Evolutionary conservation across 805 yeast species (phyloP).

Genomic region (Metschnikowia peoriensis): DNA sequence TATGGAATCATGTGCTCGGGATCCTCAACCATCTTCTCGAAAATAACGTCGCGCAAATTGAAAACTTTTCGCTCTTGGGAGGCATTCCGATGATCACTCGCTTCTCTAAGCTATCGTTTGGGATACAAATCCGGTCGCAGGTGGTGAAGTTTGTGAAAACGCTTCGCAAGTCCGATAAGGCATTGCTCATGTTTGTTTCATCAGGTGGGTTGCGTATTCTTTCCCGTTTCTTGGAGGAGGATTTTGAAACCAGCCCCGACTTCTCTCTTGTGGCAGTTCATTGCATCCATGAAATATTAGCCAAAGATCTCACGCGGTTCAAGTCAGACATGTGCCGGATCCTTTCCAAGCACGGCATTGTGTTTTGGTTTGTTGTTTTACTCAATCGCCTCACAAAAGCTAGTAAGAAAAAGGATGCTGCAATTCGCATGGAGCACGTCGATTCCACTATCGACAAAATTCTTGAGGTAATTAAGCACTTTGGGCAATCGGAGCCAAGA

Average conservation of each 20-base stretch:
- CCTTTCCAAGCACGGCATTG: slow-evolving; percentile 40
- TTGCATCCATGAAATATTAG: slow-evolving; percentile 33
- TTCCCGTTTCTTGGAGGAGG: slow-evolving; percentile 46
- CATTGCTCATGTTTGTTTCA: slow-evolving; percentile 41
- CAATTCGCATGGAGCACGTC: slow-evolving; percentile 3
- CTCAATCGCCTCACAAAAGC: slow-evolving; percentile 31
- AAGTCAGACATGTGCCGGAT: slow-evolving; percentile 44
- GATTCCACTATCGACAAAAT: slow-evolving; percentile 27
- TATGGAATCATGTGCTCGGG: slow-evolving; percentile 39
- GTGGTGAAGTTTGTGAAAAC: slow-evolving; percentile 36
- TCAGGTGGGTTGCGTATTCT: slow-evolving; percentile 47
- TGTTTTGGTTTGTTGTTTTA: slow-evolving; percentile 43
- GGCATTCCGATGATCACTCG: slow-evolving; percentile 43
- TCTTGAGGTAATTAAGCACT: slow-evolving; percentile 37
- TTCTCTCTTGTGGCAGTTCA: slow-evolving; percentile 39
- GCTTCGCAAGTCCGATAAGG: slow-evolving; percentile 33
- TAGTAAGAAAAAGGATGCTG: background rate
- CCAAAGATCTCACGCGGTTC: slow-evolving; percentile 35
- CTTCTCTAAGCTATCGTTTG: slow-evolving; percentile 32
- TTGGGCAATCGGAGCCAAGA: slow-evolving; percentile 47
- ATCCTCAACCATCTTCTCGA: slow-evolving; percentile 36
- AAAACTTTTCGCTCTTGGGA: slow-evolving; percentile 42
- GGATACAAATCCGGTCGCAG: slow-evolving; percentile 32
- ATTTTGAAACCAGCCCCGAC: slow-evolving; percentile 37
- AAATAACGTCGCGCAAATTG: slow-evolving; percentile 30